Percentiles rank a stretch among this genome's conserved stretches.
These are phyloP conservation scores for Pseudofabraea citricarpa DNA, from an alignment of 2,329 filamentous ascomycete genomes.

Conservation along the genomic window DNA sequence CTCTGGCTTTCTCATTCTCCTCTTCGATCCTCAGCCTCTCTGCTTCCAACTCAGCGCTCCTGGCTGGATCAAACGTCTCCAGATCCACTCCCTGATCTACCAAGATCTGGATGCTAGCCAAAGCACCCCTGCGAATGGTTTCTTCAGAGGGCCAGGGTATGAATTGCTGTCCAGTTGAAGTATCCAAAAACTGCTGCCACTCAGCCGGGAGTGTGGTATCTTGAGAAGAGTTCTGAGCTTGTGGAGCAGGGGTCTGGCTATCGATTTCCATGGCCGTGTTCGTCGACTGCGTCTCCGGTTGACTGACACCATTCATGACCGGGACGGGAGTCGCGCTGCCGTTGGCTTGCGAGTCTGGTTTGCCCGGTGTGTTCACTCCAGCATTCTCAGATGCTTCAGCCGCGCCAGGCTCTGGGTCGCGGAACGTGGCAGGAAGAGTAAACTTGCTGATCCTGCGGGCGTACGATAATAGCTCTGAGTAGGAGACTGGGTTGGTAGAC, in stretches of 20 bases:
- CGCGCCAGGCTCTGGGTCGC: constrained; percentile 13
- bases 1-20: constrained; percentile 24
- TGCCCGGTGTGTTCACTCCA: constrained; percentile 13
- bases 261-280: constrained; percentile 16
- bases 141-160: constrained; percentile 73
- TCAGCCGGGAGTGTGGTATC: constrained; percentile 26
- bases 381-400: constrained; percentile 9
- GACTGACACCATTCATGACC: constrained; percentile 17
- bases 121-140: constrained; percentile 62
- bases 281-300: constrained; percentile 4
- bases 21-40: constrained; percentile 20
- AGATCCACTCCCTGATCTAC: constrained; percentile 59
- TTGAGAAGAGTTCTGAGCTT: constrained; percentile 15
- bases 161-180: constrained; percentile 54
- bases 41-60: constrained; percentile 30
- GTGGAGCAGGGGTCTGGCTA: constrained; percentile 15
- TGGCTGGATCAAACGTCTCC: constrained; percentile 51
- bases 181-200: constrained; percentile 42
- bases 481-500: constrained; percentile 52
- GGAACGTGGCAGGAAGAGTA: constrained; percentile 53
- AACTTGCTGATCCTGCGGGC: constrained; percentile 77
- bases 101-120: constrained; percentile 60
- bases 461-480: constrained; percentile 71
- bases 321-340: constrained; percentile 20
- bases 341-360: constrained; percentile 23